Conservation (phyloP, 495 filamentous ascomycete genomes). For the Aspergillus panamensis region DNA sequence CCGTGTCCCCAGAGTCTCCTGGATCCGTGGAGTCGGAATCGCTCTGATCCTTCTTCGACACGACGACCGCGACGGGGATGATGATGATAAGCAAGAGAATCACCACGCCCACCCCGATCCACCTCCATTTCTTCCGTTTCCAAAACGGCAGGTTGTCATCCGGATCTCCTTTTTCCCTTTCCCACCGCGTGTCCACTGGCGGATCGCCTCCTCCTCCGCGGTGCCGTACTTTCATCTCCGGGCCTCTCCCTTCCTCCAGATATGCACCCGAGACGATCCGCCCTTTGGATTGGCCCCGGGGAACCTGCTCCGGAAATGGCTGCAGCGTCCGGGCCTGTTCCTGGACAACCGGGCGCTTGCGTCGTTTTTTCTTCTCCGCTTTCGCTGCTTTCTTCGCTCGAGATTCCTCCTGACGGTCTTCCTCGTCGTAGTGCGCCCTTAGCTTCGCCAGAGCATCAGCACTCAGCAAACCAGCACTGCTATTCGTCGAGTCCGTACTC, state of each 20-base stretch:
- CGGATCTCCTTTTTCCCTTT: constrained; percentile 36
- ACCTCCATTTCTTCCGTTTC: constrained; percentile 36
- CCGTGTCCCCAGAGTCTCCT: not conserved
- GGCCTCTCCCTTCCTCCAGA: constrained; percentile 59
- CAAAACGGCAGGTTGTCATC: constrained; percentile 27
- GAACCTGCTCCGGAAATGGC: constrained; percentile 26
- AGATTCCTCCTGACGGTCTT: constrained; percentile 21
- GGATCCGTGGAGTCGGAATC: constrained; percentile 18
- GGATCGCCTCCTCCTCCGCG: constrained; percentile 38
- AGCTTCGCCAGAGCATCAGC: constrained; percentile 60
- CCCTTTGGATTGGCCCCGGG: constrained; percentile 47
- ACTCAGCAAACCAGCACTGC: constrained; percentile 37
- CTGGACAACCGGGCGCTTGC: constrained; percentile 30
- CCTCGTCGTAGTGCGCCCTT: constrained; percentile 52
- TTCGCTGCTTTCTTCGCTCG: constrained; percentile 35
- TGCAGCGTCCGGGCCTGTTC: constrained; percentile 28
- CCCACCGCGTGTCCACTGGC: constrained; percentile 27
- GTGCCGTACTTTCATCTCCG: constrained; percentile 37
- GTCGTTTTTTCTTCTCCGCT: constrained; percentile 34
- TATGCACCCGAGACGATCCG: constrained; percentile 65
- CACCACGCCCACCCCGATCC: constrained; percentile 39
- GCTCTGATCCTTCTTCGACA: constrained; percentile 59
- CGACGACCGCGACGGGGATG: constrained; percentile 68
- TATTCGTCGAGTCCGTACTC: constrained; percentile 40
- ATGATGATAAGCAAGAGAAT: constrained; percentile 66